Base-by-base conservation (phyloP, 352 stramenopile genomes). In the Pythium insidiosum region DNA sequence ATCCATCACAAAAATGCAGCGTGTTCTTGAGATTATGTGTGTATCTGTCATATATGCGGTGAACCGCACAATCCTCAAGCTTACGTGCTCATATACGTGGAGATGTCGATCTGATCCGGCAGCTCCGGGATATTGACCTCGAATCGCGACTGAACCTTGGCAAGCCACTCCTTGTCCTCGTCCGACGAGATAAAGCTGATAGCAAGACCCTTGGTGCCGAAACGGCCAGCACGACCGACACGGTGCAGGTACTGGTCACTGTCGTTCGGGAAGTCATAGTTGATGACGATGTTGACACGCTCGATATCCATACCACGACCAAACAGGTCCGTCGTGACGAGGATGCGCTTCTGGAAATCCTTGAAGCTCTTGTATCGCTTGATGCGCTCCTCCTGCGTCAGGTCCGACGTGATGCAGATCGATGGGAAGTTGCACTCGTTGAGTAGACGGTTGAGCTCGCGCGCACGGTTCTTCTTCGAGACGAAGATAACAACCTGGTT, bases 231-330 rank as follows among this genome's bases (percentile, higher is more conserved):
- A 73, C 97, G 93, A 53, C 97, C 97, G 21, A 99, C 86, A 61
- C 97, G 91, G 74, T 99, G 97, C 39, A 99, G 79, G 75, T 99
- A 99, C 68, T 98, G 92, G 78, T 99, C 97, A 33, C 79, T 88
- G 66, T 94, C 85, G 50, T 95, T 96, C 47, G 97, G 96, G 77
- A 99, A 99, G 68, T 99, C 97, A 72, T 99, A 99, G 87, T 99
- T 99, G 63, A 99, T 97, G 31, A 99, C 97, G 56, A 99, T 98
- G 81, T 99, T 99, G 39, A 99, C 97, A 65, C 95, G 93, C 77
- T 99, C 96, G 68, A 99, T 98, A 88, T 99, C 97, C 79, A 99
- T 99, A 59, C 97, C 97, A 78, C 97, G 95, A 40, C 96, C 96
- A 63, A 99, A 99, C 49, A 99, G 78, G 71, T 99, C 96, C 50